Evolutionary conservation across 371 early-diverging fungal genomes (phyloP), one percentile per base, ranked within the genome.

Genomic region (Apophysomyces sp.): DNA sequence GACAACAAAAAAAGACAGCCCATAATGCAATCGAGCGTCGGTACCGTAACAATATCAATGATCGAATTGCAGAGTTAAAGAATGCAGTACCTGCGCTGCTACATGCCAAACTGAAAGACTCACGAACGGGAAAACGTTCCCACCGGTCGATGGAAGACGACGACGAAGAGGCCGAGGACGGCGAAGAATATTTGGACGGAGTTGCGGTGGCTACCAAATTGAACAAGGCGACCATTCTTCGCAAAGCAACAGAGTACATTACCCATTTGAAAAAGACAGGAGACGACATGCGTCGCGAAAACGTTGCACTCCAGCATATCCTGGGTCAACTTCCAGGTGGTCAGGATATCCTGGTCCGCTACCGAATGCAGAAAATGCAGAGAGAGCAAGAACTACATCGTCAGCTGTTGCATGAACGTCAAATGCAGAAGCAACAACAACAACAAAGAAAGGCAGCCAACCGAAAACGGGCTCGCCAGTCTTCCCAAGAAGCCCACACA

Each of bases 41-140:
- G 44, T 95, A 95, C 71, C 88, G 97, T 60, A 94, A 93, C 74
- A 96, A 95, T 72, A 92, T 96, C 73, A 96, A 96, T 81, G 92
- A 95, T 60, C 86, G 95, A 32, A 95, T 96, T 55, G 77, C 89
- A 29, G 94, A 95, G 51, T 81, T 96, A 7, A 89, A 89, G 61
- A 82, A 84, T 58, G 89, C 91, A 0, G 93, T 96, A 2, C 97
- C 97, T 0, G 94, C 94, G 0, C 76, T 96, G 4, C 73, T 87
- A 30, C 81, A 87, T 69, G 76, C 84, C 36, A 83, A 84, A 66
- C 65, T 77, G 13, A 83, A 83, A 66, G 68, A 82, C 63, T 49
- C 79, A 67, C 41, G 40, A 15, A 29, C 55, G 16, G 60, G 71
- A 44, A 69, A 79, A 44, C 79, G 83, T 26, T 63, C 57, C 34